Conservation (phyloP, 345 rosid genomes). For the Isatis tinctoria region DNA sequence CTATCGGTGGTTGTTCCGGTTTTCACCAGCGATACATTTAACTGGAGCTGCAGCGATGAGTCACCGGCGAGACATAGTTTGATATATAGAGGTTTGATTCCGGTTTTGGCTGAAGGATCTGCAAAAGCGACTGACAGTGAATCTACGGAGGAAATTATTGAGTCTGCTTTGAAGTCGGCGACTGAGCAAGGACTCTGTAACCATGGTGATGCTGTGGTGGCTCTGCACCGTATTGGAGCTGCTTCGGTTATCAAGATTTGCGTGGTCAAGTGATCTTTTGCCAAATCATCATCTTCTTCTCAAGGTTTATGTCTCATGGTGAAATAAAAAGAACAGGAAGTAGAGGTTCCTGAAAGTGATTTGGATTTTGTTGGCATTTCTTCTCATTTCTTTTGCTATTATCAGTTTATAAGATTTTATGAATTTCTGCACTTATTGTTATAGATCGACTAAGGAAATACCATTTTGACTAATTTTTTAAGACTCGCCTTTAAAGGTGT, state of each 20-base stretch:
- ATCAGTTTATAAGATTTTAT: not conserved
- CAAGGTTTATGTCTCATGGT: not conserved
- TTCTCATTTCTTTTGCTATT: not conserved
- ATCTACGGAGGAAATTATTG: conserved; percentile 15
- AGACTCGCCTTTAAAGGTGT: not conserved
- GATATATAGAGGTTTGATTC: conserved; percentile 14
- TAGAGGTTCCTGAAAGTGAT: not conserved
- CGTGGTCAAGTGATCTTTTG: conserved; percentile 5
- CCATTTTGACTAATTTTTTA: not conserved
- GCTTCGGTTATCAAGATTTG: conserved; percentile 23
- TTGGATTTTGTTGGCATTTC: not conserved
- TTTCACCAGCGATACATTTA: conserved; percentile 12
- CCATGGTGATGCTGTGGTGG: conserved; percentile 18
- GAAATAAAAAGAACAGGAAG: conserved; percentile 3
- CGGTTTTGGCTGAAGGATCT: conserved; percentile 13
- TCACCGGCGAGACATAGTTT: conserved; percentile 18
- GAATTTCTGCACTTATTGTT: not conserved
- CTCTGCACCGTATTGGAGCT: conserved; percentile 18
- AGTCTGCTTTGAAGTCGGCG: conserved; percentile 16
- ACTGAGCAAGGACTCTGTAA: conserved; percentile 13
- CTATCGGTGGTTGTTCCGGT: conserved; percentile 16
- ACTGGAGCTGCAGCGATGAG: conserved; percentile 21
- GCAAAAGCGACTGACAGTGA: conserved; percentile 10
- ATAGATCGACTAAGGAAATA: not conserved
- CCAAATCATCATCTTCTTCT: not conserved